These are phyloP conservation scores for Coniochaeta sp. DNA, from an alignment of 2,329 filamentous ascomycete species.

Conservation along the genomic window DNA sequence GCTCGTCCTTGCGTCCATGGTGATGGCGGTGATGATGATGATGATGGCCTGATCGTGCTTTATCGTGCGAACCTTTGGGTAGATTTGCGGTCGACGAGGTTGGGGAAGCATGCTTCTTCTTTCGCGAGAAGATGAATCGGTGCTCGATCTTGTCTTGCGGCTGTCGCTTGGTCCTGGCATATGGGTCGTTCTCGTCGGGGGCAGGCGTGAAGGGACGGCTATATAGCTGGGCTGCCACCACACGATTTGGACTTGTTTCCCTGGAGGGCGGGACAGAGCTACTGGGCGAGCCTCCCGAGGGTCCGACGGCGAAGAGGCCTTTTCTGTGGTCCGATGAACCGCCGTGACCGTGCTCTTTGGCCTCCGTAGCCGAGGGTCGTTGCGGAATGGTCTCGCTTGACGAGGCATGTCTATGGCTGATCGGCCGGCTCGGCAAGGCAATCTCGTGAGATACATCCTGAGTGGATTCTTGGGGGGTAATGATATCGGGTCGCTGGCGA, in stretches of 20 bases:
- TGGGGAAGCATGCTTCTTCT: constrained; percentile 59
- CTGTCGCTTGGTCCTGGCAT: constrained; percentile 72
- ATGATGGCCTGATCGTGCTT: constrained; percentile 41
- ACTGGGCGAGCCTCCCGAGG: constrained; percentile 21
- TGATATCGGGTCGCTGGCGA: constrained; percentile 22
- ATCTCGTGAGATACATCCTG: constrained; percentile 48
- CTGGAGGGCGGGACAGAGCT: constrained; percentile 51
- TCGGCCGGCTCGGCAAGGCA: constrained; percentile 32
- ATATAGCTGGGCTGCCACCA: constrained; percentile 56
- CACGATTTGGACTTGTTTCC: constrained; percentile 58
- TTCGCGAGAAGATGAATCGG: constrained; percentile 75
- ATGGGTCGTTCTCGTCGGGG: constrained; percentile 77
- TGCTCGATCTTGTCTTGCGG: constrained; percentile 65
- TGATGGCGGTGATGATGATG: too few species aligned
- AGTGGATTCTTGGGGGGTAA: constrained; percentile 64
- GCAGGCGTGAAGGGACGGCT: constrained; percentile 71
- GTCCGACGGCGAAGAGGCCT: constrained; percentile 45
- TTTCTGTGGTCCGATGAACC: constrained; percentile 34
- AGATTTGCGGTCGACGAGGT: constrained; percentile 43
- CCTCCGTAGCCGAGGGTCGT: constrained; percentile 27
- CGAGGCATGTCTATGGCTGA: constrained; percentile 32
- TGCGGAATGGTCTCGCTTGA: constrained; percentile 31
- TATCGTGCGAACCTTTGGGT: constrained; percentile 35
- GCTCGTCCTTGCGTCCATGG: constrained; percentile 32
- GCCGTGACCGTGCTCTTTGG: constrained; percentile 15